Conservation (phyloP, 495 filamentous ascomycete species). For the Cladorrhinum samala region DNA sequence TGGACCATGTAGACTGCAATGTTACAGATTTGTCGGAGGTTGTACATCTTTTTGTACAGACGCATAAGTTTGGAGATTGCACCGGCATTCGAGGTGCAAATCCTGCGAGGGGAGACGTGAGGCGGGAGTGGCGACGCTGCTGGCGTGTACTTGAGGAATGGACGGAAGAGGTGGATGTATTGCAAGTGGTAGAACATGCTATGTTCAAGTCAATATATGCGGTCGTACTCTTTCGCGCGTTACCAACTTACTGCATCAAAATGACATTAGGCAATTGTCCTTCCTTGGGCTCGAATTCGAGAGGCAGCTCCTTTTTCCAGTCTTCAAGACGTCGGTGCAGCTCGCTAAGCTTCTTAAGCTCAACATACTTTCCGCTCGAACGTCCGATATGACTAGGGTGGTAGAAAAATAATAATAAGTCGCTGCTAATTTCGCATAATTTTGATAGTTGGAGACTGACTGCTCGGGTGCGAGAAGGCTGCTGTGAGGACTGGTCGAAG, state of each 20-base stretch:
- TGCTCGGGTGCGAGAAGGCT: constrained; percentile 78
- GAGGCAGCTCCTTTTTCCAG: constrained; percentile 82
- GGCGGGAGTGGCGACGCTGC: constrained; percentile 73
- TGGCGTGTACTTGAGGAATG: constrained; percentile 86
- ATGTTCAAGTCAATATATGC: constrained; percentile 25
- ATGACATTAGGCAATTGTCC: constrained; percentile 83
- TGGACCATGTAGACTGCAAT: constrained; percentile 93
- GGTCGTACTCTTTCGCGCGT: too few species aligned
- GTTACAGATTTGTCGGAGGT: constrained; percentile 88
- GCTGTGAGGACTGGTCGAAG: constrained; percentile 57
- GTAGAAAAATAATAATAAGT: constrained; percentile 86
- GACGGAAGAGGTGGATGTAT: constrained; percentile 94
- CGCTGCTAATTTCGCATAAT: constrained; percentile 88
- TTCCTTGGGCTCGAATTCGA: constrained; percentile 83
- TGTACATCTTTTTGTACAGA: constrained; percentile 86
- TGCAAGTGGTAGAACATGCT: constrained; percentile 98
- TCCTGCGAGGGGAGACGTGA: constrained; percentile 83
- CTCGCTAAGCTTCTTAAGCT: constrained; percentile 88
- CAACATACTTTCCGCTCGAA: constrained; percentile 56
- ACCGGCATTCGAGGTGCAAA: constrained; percentile 82
- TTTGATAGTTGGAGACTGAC: constrained; percentile 74
- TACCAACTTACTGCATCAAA: constrained; percentile 79
- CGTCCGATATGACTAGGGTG: constrained; percentile 59
- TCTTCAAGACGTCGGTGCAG: constrained; percentile 85
- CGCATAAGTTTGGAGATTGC: constrained; percentile 87